These are phyloP conservation scores for Talaromyces trachyspermus DNA, from an alignment of 495 filamentous ascomycete species.

Conservation along the genomic window DNA sequence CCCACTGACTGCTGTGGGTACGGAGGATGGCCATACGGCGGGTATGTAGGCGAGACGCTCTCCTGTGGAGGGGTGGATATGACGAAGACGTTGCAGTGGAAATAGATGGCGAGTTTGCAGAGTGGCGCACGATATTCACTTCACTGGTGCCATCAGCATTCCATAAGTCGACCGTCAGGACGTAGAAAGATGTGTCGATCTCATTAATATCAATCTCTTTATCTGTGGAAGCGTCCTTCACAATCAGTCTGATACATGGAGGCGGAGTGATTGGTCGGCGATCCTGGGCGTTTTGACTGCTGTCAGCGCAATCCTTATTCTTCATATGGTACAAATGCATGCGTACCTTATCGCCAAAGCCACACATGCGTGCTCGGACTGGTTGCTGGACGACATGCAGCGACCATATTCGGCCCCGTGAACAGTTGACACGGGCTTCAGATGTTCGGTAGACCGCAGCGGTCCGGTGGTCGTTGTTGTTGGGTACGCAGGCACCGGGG, in stretches of 20 bases:
- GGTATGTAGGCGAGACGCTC: conserved; percentile 31
- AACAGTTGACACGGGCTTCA: conserved; percentile 30
- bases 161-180: conserved; percentile 92
- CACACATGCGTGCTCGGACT: conserved; percentile 93
- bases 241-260: conserved; percentile 79
- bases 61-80: conserved; percentile 55
- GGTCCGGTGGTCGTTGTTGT: conserved; percentile 27
- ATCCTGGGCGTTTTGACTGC: conserved; percentile 62
- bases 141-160: conserved; percentile 74
- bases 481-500: conserved; percentile 35
- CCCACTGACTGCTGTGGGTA: conserved; percentile 30
- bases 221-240: conserved; percentile 69
- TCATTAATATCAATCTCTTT: conserved; percentile 83
- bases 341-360: conserved; percentile 92
- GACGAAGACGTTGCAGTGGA: conserved; percentile 73
- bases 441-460: conserved; percentile 28
- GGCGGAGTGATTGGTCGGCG: conserved; percentile 93
- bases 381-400: conserved; percentile 89
- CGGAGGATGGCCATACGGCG: conserved; percentile 26
- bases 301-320: neutral
- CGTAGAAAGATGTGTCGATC: conserved; percentile 81
- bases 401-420: conserved; percentile 50
- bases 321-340: too few relatives aligned
- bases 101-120: conserved; percentile 81
- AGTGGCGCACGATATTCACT: conserved; percentile 90